phyloP scores from a whole-genome alignment of 306 rosid genomes.

The Ormosia emarginata region DNA sequence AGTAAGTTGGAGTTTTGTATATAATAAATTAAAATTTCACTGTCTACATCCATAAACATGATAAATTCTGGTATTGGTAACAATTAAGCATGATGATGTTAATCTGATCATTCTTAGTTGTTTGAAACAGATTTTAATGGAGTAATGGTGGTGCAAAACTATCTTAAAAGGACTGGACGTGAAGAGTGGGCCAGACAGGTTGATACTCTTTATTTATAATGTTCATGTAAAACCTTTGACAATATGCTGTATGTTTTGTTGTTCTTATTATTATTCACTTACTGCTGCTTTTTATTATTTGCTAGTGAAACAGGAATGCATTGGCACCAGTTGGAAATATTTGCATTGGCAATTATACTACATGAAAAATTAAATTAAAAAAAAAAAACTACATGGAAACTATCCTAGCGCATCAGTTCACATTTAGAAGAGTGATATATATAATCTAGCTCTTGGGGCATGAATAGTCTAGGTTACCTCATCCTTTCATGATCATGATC shows the following conservation, averaged over 20 bases:
- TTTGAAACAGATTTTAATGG: constrained; percentile 91
- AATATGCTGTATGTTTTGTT: background rate
- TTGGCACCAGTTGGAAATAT: background rate
- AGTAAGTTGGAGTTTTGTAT: background rate
- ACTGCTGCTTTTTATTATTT: background rate
- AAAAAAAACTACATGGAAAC: background rate
- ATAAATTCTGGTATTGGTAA: background rate
- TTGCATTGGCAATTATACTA: background rate
- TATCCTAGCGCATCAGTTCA: background rate
- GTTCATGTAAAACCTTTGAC: constrained; percentile 1
- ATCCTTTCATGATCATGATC: background rate
- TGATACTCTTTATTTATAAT: constrained; percentile 25
- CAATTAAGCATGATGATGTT: background rate
- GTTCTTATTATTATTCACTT: background rate
- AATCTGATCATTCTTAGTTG: constrained; percentile 17
- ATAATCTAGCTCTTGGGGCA: background rate
- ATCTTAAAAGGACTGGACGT: constrained; percentile 76
- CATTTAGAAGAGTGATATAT: background rate
- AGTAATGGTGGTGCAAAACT: constrained; percentile 78
- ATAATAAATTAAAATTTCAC: background rate
- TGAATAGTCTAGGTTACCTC: constrained; percentile 10
- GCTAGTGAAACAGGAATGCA: background rate
- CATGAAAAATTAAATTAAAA: background rate
- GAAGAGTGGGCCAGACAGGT: constrained; percentile 92
- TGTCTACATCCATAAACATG: background rate